These are phyloP conservation scores for Medicago arabica DNA, from an alignment of 306 rosid species.

Conservation along the genomic window DNA sequence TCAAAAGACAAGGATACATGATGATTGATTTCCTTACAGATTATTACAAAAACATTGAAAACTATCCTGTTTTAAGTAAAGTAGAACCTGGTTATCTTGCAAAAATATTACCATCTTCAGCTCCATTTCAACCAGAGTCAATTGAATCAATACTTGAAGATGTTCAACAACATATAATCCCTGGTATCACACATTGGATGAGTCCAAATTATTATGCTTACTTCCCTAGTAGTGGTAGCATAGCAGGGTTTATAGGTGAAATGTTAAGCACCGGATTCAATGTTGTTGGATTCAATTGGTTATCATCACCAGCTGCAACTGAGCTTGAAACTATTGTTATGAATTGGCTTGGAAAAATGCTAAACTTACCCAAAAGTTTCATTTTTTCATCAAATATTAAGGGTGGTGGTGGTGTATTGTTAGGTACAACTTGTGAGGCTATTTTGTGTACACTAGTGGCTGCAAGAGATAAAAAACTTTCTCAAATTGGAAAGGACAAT, in stretches of 20 bases:
- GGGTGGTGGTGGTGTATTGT: conserved; percentile 70
- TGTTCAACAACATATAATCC: conserved; percentile 52
- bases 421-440: conserved; percentile 66
- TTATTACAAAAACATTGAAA: conserved; percentile 49
- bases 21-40: conserved; percentile 69
- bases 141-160: conserved; percentile 61
- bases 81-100: conserved; percentile 58
- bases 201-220: conserved; percentile 66
- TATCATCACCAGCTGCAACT: conserved; percentile 68
- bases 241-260: conserved; percentile 67
- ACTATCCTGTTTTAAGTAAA: conserved; percentile 55
- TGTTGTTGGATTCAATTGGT: conserved; percentile 71
- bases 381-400: conserved; percentile 43
- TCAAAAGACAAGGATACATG: conserved; percentile 65
- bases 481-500: conserved; percentile 15
- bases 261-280: conserved; percentile 61
- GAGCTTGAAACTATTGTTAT: conserved; percentile 68
- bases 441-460: conserved; percentile 65
- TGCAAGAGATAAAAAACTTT: conserved; percentile 52
- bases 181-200: conserved; percentile 73
- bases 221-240: conserved; percentile 58
- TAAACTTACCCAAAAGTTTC: conserved; percentile 52
- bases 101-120: conserved; percentile 41
- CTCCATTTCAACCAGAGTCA: conserved; percentile 57
- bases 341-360: conserved; percentile 68